Base-by-base conservation (phyloP, 345 rosid species). In the Brassica nigra region DNA sequence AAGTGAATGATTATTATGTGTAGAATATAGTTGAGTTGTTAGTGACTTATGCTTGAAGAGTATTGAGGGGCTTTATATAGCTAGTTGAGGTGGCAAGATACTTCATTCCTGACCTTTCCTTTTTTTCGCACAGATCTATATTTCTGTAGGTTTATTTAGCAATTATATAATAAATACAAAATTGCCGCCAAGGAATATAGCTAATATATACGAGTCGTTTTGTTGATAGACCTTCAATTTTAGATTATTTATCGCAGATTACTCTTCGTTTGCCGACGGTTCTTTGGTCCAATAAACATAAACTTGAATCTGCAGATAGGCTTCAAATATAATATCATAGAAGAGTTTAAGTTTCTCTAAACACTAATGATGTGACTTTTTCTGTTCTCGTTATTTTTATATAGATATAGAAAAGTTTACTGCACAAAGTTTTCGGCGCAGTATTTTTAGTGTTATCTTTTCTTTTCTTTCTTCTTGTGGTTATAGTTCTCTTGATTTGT, bases 261-360 rank as follows among this genome's bases (percentile, higher is more conserved):
- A 63, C 34, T 49, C 31, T 30, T 8, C 33, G 27, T 20, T 47
- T 31, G 64, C 76, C 42, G 62, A 61, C 69, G 36, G 16, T 64
- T 49, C 55, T 49, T 49, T 71, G 66, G 81, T 52, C 81, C 57
- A 78, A 52, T 62, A 54, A 64, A 78, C 61, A 34, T 6, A 65
- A 44, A 62, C 55, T 18, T 62, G 28, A 61, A 61, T 44, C 5
- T 47, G 30, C 49, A 44, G 20, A 76, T 30, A 58, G 6, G 1
- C 69, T 73, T 2, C 8, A 37, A 18, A 16, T 4, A 37, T 42
- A 42, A 42, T 37, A 37, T 37, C 44, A 37, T 37, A 37, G 44
- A 37, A 37, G 44, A 37, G 9, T 37, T 37, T 8, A 37, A 7
- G 10, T 10, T 42, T 42, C 49, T 29, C 4, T n/a, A 28, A 20